phyloP scores from a whole-genome alignment of 495 filamentous ascomycete genomes.

The Neurospora sp. region DNA sequence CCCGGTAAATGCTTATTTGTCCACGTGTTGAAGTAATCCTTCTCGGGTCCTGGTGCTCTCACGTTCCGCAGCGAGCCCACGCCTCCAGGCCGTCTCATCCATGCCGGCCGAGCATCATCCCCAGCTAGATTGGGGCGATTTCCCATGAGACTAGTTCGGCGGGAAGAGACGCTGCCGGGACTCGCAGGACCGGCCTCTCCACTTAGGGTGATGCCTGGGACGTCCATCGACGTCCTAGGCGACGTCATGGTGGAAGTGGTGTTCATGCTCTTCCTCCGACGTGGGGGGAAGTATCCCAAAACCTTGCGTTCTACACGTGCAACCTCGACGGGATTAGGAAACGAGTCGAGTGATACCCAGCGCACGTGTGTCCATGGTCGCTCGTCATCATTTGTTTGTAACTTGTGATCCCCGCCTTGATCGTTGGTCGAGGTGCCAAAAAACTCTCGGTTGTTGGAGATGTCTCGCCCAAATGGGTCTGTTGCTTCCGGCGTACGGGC shows the following conservation, averaged over 20 bases:
- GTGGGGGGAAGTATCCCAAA: conserved; percentile 84
- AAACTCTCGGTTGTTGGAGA: conserved; percentile 21
- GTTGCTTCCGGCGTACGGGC: conserved; percentile 32
- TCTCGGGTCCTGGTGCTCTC: conserved; percentile 64
- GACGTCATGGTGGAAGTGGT: conserved; percentile 48
- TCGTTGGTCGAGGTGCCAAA: conserved; percentile 24
- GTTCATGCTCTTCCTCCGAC: conserved; percentile 64
- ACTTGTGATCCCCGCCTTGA: conserved; percentile 3
- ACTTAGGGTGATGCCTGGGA: conserved; percentile 33
- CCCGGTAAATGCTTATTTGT: conserved; percentile 67
- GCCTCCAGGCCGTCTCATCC: conserved; percentile 70
- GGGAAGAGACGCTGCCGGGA: conserved; percentile 28
- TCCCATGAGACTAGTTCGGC: conserved; percentile 28
- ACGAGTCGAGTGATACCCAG: conserved; percentile 72
- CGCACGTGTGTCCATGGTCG: conserved; percentile 73
- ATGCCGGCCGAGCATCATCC: conserved; percentile 29
- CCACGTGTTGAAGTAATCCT: conserved; percentile 70
- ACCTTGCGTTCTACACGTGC: conserved; percentile 71
- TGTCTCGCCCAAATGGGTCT: conserved; percentile 17
- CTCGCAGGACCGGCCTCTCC: conserved; percentile 24
- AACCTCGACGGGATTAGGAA: conserved; percentile 65
- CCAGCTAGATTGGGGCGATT: conserved; percentile 17
- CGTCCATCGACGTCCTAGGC: conserved; percentile 52
- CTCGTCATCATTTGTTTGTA: conserved; percentile 25
- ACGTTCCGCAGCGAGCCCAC: conserved; percentile 70